Conservation (phyloP, 176 grass and related monocot species). For the Phoenix dactylifera region DNA sequence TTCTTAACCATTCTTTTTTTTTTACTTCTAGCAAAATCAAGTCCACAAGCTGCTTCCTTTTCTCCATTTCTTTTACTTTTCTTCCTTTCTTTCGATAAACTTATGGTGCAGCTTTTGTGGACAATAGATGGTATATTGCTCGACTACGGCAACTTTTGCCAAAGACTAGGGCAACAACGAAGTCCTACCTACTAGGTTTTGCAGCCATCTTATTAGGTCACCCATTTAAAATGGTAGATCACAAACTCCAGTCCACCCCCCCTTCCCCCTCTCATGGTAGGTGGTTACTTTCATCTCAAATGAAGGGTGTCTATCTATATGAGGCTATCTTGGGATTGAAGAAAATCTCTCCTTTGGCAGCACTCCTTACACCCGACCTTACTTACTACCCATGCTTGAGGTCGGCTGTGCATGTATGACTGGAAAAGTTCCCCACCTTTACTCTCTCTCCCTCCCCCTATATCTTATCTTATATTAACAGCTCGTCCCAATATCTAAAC, state of each 20-base stretch:
- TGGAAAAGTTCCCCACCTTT: too few relatives aligned
- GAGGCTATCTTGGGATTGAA: neutral
- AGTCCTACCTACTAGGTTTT: slow-evolving; percentile 1
- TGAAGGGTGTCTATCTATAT: too few relatives aligned
- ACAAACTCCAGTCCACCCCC: neutral
- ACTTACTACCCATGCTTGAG: neutral
- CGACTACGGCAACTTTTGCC: slow-evolving; percentile 13
- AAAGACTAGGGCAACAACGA: neutral
- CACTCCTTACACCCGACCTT: neutral
- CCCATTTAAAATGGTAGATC: too few relatives aligned
- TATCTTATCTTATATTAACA: too few relatives aligned
- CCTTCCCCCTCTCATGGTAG: too few relatives aligned
- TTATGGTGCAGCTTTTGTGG: neutral
- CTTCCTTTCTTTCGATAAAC: neutral
- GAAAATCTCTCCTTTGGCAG: neutral
- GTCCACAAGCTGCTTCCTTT: neutral
- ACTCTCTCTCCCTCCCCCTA: too few relatives aligned
- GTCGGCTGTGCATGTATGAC: neutral
- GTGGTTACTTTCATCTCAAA: too few relatives aligned
- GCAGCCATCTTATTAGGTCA: slow-evolving; percentile 15
- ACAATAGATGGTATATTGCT: slow-evolving; percentile 23
- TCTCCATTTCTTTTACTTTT: neutral
- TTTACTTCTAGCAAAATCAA: neutral
- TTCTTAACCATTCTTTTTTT: too few relatives aligned
- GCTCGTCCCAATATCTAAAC: too few relatives aligned